phyloP scores from a whole-genome alignment of 164 flowering plant genomes.

The Litsea cubeba region DNA sequence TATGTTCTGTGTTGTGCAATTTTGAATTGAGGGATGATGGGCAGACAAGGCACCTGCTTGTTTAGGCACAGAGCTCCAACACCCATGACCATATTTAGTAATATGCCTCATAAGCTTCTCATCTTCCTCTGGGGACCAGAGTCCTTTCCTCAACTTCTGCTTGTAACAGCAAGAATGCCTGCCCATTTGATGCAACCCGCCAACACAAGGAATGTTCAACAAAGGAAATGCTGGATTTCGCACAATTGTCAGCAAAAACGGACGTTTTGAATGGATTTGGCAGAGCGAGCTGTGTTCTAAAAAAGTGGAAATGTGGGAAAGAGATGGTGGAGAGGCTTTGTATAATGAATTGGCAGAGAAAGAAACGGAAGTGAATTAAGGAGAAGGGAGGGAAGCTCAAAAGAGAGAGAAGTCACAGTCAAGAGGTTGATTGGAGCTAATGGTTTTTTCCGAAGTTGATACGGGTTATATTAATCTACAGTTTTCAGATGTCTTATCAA shows the following conservation, averaged over 20 bases:
- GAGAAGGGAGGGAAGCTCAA: conserved; percentile 33
- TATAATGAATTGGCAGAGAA: conserved; percentile 12
- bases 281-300: neutral
- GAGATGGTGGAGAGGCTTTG: conserved; percentile 9
- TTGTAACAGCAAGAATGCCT: conserved; percentile 94
- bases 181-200: conserved; percentile 41
- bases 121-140: conserved; percentile 97
- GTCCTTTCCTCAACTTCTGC: conserved; percentile 89
- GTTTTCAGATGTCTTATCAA: conserved; percentile 43
- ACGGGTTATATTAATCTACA: conserved; percentile 26
- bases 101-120: conserved; percentile 76
- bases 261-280: conserved; percentile 7
- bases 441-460: conserved; percentile 13
- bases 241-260: neutral
- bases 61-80: conserved; percentile 97
- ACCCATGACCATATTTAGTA: conserved; percentile 88
- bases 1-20: neutral
- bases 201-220: too few relatives aligned
- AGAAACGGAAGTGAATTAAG: conserved; percentile 31
- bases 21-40: neutral
- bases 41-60: conserved; percentile 51
- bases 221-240: neutral
- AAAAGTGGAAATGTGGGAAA: conserved; percentile 13
- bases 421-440: conserved; percentile 22
- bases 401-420: conserved; percentile 23